Evolutionary conservation across 202 grass and related monocot genomes (phyloP), one percentile per base, ranked within the genome.

Genomic region (Zizania palustris): DNA sequence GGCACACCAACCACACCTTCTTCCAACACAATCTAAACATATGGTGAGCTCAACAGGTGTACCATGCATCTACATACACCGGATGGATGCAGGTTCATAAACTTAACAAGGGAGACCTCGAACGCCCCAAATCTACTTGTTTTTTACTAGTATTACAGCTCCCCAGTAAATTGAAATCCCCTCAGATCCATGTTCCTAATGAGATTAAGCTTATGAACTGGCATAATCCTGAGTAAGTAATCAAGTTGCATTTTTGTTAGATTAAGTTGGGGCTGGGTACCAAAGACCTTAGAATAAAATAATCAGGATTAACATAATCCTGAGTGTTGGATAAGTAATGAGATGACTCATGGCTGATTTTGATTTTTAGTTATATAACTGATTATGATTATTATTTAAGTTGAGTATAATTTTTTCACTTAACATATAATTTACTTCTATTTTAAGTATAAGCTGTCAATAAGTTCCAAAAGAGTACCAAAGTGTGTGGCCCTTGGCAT

Each of bases 121-220:
- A 84, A 80, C 72, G 78, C 73, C 71, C 28, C 58, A 67, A 80
- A 67, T 63, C 21, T 83, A 61, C 44, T 64, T 48, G 39, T 77
- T 86, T 67, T 85, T 67, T 60, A 84, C 63, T 84, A 50, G 60
- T 53, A 79, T 72, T 51, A 73, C 65, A 66, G 33, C 40, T 71
- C 53, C 82, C 85, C 9, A 70, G 71, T 80, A 88, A 85, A 83
- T 83, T 63, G 77, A 88, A 85, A 83, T 83, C 58, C 79, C 44
- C 60, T 73, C 51, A 77, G 79, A 80, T 86, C 85, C 63, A 78
- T 71, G 63, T 54, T 33, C 63, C 56, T 66, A 60, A 50, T 50
- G 53, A n/a, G n/a, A n/a, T n/a, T n/a, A n/a, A n/a, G n/a, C n/a
- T n/a, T n/a, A n/a, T n/a, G n/a, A n/a, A n/a, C n/a, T n/a, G n/a